Evolutionary conservation across 129 eudicot genomes (phyloP), one percentile per base, ranked within the genome.

Genomic region (Pulicaria dysenterica): DNA sequence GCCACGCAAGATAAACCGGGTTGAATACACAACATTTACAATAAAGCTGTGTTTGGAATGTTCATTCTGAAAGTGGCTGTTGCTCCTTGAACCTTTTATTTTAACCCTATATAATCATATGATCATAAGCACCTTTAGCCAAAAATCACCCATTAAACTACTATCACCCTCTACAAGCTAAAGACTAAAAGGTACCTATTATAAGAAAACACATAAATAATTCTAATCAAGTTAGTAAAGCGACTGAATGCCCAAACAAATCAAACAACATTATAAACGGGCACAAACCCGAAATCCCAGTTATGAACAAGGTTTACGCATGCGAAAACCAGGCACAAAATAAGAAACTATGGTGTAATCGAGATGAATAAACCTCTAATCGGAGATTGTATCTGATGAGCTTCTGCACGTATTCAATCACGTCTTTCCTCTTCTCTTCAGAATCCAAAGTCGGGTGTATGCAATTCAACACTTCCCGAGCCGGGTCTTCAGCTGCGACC

Each of bases 391-490:
- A 16, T 47, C 79, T 71, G 70, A 90, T 73, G 8, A 90, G 85
- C 15, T 73, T 66, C 80, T 87, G 93, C 57, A 90, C 75, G 44
- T 79, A 81, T 19, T 90, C 96, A 72, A 87, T 81, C 37, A 90
- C 91, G 45, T 90, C 87, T 64, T 76, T 81, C 69, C 96, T 82
- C 67, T 74, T 83, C 80, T 90, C 96, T 50, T 87, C 85, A 2
- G 91, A 65, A 82, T 90, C 96, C 45, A 83, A 73, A 10, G 94
- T 90, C 8, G 94, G 94, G 46, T 85, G 87, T 8, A 90, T 76
- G 60, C 85, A 81, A 56, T 57, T 70, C 65, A 90, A 49, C 60
- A 90, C 90, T 36, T 87, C 83, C 37, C 67, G 75, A 5, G 80
- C 76, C 72, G 81, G 78, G 42, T 81, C 82, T 58, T 90, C 96